Percentiles rank a stretch among this genome's conserved stretches.
Conservation (phyloP, 371 early-diverging fungal genomes). For the Syncephalastrum racemosum region DNA sequence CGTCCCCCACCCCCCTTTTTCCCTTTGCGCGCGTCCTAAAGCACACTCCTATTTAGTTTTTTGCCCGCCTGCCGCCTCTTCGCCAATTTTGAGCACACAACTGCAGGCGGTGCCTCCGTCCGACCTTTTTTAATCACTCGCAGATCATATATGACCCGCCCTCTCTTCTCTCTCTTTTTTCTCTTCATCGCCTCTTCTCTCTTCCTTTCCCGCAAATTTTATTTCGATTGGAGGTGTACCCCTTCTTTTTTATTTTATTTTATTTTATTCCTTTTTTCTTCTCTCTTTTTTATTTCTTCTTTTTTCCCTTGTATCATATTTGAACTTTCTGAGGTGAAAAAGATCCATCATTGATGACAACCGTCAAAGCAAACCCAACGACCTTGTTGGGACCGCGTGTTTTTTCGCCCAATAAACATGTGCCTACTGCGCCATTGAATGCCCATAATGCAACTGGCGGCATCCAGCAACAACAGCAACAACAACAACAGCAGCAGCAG, state of each 20-base stretch:
- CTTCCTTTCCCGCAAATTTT: conserved; percentile 8
- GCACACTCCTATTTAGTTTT: too few species aligned
- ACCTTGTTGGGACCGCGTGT: too few species aligned
- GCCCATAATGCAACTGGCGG: neutral
- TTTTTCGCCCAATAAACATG: conserved; percentile 3
- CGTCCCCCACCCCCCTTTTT: too few species aligned
- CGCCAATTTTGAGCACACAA: too few species aligned
- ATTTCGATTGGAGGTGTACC: conserved; percentile 12
- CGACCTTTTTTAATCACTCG: too few species aligned
- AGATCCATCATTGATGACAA: conserved; percentile 20
- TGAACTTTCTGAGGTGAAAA: conserved; percentile 12
- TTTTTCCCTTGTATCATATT: conserved; percentile 8
- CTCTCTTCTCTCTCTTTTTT: neutral
- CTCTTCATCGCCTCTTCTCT: neutral
- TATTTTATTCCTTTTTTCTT: conserved; percentile 10
- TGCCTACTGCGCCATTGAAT: conserved; percentile 3
- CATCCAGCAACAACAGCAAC: conserved; percentile 15
- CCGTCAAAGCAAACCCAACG: conserved; percentile 11
- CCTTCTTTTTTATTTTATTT: conserved; percentile 5
- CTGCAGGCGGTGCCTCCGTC: too few species aligned
- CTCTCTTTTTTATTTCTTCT: conserved; percentile 10
- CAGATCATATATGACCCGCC: too few species aligned
- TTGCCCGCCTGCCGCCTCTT: too few species aligned
- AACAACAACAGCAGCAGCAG: conserved; percentile 6
- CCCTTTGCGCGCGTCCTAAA: too few species aligned